phyloP scores from a whole-genome alignment of 441 rosid genomes.

The Raphanus hybrid region DNA sequence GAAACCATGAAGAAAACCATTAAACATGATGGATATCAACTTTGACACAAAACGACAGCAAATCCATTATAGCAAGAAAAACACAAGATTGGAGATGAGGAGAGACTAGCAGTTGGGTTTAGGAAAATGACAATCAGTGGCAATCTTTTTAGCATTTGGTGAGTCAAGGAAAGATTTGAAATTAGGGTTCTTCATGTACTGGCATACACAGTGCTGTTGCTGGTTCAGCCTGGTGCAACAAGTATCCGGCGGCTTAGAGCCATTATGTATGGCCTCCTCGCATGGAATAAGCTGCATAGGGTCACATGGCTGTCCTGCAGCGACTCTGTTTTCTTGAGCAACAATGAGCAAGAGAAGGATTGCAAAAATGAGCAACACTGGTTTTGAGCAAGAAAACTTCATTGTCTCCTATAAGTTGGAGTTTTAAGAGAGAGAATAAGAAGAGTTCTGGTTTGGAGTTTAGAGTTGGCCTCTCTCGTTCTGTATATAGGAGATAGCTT shows the following conservation, averaged over 20 bases:
- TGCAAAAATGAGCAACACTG: conserved; percentile 28
- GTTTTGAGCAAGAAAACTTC: conserved; percentile 25
- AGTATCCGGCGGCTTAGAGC: conserved; percentile 54
- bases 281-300: conserved; percentile 78
- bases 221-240: conserved; percentile 81
- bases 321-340: conserved; percentile 26
- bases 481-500: conserved; percentile 29
- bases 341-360: conserved; percentile 24
- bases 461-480: background rate
- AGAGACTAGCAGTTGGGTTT: conserved; percentile 65
- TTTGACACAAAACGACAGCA: conserved; percentile 10
- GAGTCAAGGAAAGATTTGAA: conserved; percentile 67
- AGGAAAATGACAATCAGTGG: conserved; percentile 73
- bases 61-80: background rate
- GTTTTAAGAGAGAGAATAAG: background rate
- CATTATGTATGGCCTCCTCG: conserved; percentile 60
- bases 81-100: background rate
- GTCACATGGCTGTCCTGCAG: conserved; percentile 59
- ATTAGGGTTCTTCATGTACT: conserved; percentile 70
- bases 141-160: conserved; percentile 88
- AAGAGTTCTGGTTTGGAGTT: conserved; percentile 26
- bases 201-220: conserved; percentile 90
- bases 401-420: conserved; percentile 7
- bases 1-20: background rate
- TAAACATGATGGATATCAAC: background rate